Conservation (phyloP, 345 rosid species). For the Corchorus capsularis region DNA sequence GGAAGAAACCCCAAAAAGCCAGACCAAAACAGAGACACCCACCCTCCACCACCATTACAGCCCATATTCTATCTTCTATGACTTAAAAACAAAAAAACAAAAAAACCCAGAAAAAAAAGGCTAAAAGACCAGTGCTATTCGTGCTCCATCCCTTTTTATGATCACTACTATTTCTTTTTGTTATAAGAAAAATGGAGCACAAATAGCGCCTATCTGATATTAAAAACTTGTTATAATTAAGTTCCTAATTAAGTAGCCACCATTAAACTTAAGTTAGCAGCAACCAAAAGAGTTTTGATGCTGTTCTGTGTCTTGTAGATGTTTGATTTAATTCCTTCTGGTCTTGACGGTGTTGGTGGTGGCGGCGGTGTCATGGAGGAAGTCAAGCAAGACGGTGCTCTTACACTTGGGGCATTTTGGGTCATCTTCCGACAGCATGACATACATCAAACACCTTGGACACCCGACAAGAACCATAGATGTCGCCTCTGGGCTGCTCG, state of each 20-base stretch:
- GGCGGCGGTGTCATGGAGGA: slow-evolving; percentile 50
- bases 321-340: slow-evolving; percentile 34
- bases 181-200: slow-evolving; percentile 53
- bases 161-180: not conserved
- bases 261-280: not conserved
- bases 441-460: slow-evolving; percentile 90
- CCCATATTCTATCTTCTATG: slow-evolving; percentile 37
- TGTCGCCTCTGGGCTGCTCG: slow-evolving; percentile 84
- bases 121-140: slow-evolving; percentile 49
- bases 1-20: slow-evolving; percentile 24
- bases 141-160: slow-evolving; percentile 42
- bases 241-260: slow-evolving; percentile 20
- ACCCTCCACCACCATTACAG: slow-evolving; percentile 20
- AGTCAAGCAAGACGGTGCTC: slow-evolving; percentile 87
- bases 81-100: not conserved
- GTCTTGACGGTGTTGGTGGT: slow-evolving; percentile 31
- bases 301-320: too few species aligned
- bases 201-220: slow-evolving; percentile 57
- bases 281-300: not conserved
- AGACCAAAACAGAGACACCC: slow-evolving; percentile 24
- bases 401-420: slow-evolving; percentile 90
- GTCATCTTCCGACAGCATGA: slow-evolving; percentile 83
- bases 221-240: not conserved
- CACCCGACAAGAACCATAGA: slow-evolving; percentile 96
- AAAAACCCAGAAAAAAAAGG: slow-evolving; percentile 10